These are phyloP conservation scores for Cenchrus purpureus DNA, from an alignment of 176 grass and related monocot species.

Conservation along the genomic window DNA sequence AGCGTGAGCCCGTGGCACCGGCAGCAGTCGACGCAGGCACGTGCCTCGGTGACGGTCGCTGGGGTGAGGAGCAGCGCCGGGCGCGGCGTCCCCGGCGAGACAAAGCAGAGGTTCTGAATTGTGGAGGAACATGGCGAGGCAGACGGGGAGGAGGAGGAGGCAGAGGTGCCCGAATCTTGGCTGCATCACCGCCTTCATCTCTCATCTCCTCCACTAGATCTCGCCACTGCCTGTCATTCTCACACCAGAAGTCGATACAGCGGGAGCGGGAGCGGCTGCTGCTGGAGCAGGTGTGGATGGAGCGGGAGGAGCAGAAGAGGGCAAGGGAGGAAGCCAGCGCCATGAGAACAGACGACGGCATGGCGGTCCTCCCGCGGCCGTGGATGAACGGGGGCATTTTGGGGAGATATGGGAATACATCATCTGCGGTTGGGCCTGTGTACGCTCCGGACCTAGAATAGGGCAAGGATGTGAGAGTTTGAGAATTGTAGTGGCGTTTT, in stretches of 20 bases:
- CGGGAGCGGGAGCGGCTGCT: slow-evolving; percentile 71
- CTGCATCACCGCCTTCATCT: slow-evolving; percentile 22
- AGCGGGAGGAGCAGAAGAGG: slow-evolving; percentile 89
- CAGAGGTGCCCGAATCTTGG: background rate
- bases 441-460: too few relatives aligned
- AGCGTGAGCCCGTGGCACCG: slow-evolving; percentile 38
- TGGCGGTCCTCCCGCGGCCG: too few relatives aligned
- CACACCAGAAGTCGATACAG: slow-evolving; percentile 64
- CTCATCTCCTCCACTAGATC: too few relatives aligned
- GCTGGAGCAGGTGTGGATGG: slow-evolving; percentile 79
- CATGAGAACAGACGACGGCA: too few relatives aligned
- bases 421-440: too few relatives aligned
- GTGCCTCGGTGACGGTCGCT: slow-evolving; percentile 25
- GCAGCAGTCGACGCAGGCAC: slow-evolving; percentile 53
- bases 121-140: slow-evolving; percentile 41
- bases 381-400: too few relatives aligned
- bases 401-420: too few relatives aligned
- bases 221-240: too few relatives aligned
- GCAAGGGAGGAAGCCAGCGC: slow-evolving; percentile 72
- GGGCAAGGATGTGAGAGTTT: too few relatives aligned
- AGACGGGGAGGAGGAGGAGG: background rate
- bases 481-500: too few relatives aligned
- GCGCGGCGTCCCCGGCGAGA: slow-evolving; percentile 20
- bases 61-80: slow-evolving; percentile 60
- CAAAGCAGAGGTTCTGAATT: slow-evolving; percentile 71